Percentiles rank a stretch among this genome's conserved stretches.
These are phyloP conservation scores for Phytopythium cucurbitacearum DNA, from an alignment of 352 stramenopile species.

Conservation along the genomic window DNA sequence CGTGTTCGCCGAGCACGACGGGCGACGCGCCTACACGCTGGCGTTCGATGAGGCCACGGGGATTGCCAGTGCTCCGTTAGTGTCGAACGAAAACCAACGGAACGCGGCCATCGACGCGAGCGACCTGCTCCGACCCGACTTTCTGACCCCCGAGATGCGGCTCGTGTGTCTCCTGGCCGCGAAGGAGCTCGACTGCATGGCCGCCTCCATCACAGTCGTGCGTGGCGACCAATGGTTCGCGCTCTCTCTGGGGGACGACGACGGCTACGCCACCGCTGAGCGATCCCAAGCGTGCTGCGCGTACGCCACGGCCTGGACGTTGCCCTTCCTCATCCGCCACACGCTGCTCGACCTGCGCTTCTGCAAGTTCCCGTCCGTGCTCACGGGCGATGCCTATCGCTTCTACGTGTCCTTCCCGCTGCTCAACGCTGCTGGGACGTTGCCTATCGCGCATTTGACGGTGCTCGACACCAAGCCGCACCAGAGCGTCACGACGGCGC, in stretches of 20 bases:
- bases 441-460: constrained; percentile 33
- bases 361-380: constrained; percentile 34
- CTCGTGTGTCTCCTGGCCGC: constrained; percentile 48
- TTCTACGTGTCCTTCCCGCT: constrained; percentile 54
- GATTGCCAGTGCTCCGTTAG: constrained; percentile 13
- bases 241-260: constrained; percentile 12
- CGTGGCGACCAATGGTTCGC: constrained; percentile 22
- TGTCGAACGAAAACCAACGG: constrained; percentile 24
- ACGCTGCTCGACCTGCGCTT: constrained; percentile 47
- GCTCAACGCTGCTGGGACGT: constrained; percentile 10
- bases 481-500: constrained; percentile 55
- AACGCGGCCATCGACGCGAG: constrained; percentile 23
- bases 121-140: constrained; percentile 16
- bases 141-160: constrained; percentile 22
- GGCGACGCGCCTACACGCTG: constrained; percentile 34
- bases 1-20: constrained; percentile 38
- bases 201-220: constrained; percentile 32
- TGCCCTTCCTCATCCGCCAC: constrained; percentile 45
- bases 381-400: constrained; percentile 6
- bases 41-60: constrained; percentile 42
- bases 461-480: constrained; percentile 36
- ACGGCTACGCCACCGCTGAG: constrained; percentile 11
- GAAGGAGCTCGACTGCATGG: constrained; percentile 37
- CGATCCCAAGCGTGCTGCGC: constrained; percentile 32
- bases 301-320: constrained; percentile 20